Base-by-base conservation (phyloP, 1,284 basidiomycete species). In the Puccinia sorghi region DNA sequence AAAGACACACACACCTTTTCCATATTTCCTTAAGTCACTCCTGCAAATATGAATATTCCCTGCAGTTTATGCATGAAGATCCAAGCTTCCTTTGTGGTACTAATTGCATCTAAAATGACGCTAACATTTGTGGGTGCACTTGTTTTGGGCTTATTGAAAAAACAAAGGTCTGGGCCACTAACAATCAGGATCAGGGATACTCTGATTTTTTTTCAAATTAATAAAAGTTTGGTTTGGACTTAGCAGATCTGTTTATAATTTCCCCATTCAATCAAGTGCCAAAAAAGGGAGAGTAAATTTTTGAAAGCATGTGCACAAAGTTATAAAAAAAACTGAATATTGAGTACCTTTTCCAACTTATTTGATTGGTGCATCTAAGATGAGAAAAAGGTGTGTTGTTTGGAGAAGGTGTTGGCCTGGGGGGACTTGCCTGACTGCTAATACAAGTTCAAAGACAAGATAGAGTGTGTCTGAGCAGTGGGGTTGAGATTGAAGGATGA, bases 1-100 rank as follows among this genome's bases (percentile, higher is more conserved):
- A 43, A 17, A 46, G 39, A 67, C 20, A 12, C 32, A 81, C 84
- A 11, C 57, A 93, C 94, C 85, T 94, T 90, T 82, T 99, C 96
- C 97, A 99, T 98, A 83, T 97, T 97, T 0, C 93, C 95, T 84
- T 97, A 93, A 71, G 93, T 94, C 0, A 93, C 90, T 0, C 93
- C 94, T 5, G 97, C 87, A 11, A 92, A 88, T 8, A 95, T 89
- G 17, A 99, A 86, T 22, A 97, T 83, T 0, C 90, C 88, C 83
- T 97, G 95, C 1, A 99, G 86, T 46, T 91, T 89, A 46, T 90
- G 88, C 0, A 98, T 92, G 85, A 97, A 99, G 4, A 90, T 89
- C 0, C 89, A 93, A 5, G 94, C 96, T 84, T 99, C 93, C 84
- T 96, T 93, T 2, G 96, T 90, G 0, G 92, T 92, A 48, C 92